Conservation (phyloP, 768 basidiomycete genomes). For the Boletus rex-veris region DNA sequence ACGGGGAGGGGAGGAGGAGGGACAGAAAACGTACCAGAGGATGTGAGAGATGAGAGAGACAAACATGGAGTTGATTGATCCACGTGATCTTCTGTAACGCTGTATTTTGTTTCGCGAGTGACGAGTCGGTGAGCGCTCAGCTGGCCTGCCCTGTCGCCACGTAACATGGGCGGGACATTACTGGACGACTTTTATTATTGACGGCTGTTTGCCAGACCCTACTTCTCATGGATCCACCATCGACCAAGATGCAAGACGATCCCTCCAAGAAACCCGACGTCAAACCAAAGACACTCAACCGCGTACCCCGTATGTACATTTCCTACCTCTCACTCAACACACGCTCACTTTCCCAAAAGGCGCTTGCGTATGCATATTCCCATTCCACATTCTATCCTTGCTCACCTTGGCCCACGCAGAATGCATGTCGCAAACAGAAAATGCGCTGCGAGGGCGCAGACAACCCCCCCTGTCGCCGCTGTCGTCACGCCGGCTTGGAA, state of each 20-base stretch:
- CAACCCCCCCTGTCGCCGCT: conserved; percentile 94
- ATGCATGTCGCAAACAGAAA: conserved; percentile 94
- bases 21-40: conserved; percentile 38
- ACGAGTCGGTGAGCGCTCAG: no score
- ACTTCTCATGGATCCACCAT: conserved; percentile 23
- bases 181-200: conserved; percentile 19
- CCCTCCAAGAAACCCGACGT: conserved; percentile 53
- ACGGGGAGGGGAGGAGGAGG: background rate
- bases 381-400: background rate
- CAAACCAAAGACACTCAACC: conserved; percentile 78
- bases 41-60: conserved; percentile 47
- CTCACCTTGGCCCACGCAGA: conserved; percentile 44
- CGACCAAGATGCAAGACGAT: conserved; percentile 48
- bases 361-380: conserved; percentile 61
- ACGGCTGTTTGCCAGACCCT: conserved; percentile 15
- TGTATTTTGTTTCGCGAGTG: no score
- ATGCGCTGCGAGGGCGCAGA: conserved; percentile 98
- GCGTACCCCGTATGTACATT: conserved; percentile 72
- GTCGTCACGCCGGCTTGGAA: conserved; percentile 83
- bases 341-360: conserved; percentile 41
- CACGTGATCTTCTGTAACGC: background rate
- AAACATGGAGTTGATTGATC: conserved; percentile 35
- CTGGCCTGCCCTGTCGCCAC: background rate
- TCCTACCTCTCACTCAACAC: conserved; percentile 1
- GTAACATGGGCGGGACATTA: background rate